These are phyloP conservation scores for Lipomyces spencermartinsiae DNA, from an alignment of 805 yeast species.

Conservation along the genomic window DNA sequence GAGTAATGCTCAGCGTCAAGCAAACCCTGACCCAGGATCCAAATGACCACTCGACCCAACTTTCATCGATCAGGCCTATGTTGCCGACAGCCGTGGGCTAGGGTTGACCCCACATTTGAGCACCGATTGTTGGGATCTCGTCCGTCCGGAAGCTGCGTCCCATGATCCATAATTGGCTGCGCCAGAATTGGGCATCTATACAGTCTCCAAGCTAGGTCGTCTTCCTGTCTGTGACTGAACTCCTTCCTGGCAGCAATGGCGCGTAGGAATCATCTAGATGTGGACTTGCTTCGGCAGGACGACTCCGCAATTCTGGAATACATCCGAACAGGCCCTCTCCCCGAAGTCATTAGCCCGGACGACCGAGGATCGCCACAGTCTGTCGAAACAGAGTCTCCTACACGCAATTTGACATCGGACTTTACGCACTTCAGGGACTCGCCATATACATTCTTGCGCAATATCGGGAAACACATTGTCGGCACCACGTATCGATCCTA, in stretches of 20 bases:
- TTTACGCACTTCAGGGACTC: constrained; percentile 48
- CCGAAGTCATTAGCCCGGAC: background rate
- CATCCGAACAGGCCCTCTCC: constrained; percentile 22
- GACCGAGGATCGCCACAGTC: background rate
- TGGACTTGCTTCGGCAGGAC: constrained; percentile 33
- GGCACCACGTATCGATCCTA: constrained; percentile 50
- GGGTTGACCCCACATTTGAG: background rate
- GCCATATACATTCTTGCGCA: constrained; percentile 46
- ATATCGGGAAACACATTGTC: constrained; percentile 43
- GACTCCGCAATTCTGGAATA: constrained; percentile 30
- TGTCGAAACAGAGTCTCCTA: constrained; percentile 35
- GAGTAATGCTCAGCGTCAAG: no score
- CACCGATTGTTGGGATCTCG: background rate
- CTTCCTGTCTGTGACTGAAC: background rate
- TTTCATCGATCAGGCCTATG: no score
- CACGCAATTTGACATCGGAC: constrained; percentile 43
- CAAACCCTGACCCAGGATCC: no score
- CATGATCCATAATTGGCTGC: background rate
- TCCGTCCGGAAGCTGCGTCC: background rate
- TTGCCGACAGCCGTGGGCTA: no score
- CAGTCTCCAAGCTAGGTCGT: background rate
- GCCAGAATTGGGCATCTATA: background rate
- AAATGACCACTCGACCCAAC: no score
- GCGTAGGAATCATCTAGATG: constrained; percentile 26
- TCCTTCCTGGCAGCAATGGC: background rate